Evolutionary conservation across 441 rosid species (phyloP), one percentile per base, ranked within the genome.

Genomic region (Erodium trifolium): DNA sequence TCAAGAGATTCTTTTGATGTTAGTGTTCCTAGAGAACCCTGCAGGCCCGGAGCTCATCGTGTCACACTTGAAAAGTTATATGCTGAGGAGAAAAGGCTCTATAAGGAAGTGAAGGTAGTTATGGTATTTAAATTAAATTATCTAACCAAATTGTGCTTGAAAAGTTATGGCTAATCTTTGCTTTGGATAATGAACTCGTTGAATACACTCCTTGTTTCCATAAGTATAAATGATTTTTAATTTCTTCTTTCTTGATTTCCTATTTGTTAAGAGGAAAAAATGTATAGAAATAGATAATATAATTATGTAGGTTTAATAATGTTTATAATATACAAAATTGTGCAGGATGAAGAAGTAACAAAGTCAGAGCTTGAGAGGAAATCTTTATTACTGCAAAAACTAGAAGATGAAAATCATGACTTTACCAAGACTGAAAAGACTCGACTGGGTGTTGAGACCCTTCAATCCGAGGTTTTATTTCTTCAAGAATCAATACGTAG

Each of bases 21-120:
- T 67, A 73, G 69, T 76, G 77, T 76, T 66, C 75, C 86, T 62
- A 72, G 77, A 49, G 92, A 88, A 70, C 96, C 97, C 37, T 89
- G 97, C 82, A 82, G 78, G 71, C 90, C 93, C 60, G 97, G 95
- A 70, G 97, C 96, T 84, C 97, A 93, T 85, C 80, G 82, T 68
- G 63, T 78, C 68, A 86, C 99, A 39, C 93, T 93, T 51, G 88
- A 82, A 73, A 93, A 86, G 80, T 78, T 93, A 69, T 91, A 85
- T 73, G 72, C 78, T 65, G 88, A 87, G 67, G 99, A 93, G 84
- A 85, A 83, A 82, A 87, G 82, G 74, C 95, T 93, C 74, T 90
- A 86, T 80, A 85, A 91, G 82, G 84, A 87, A 73, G 77, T 88
- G 66, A 91, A 84, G 88, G 99, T 88, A 31, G 10, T 59, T 67